Evolutionary conservation across 2,329 filamentous ascomycete species (phyloP).

Genomic region (Neofusicoccum kwambonambiense): DNA sequence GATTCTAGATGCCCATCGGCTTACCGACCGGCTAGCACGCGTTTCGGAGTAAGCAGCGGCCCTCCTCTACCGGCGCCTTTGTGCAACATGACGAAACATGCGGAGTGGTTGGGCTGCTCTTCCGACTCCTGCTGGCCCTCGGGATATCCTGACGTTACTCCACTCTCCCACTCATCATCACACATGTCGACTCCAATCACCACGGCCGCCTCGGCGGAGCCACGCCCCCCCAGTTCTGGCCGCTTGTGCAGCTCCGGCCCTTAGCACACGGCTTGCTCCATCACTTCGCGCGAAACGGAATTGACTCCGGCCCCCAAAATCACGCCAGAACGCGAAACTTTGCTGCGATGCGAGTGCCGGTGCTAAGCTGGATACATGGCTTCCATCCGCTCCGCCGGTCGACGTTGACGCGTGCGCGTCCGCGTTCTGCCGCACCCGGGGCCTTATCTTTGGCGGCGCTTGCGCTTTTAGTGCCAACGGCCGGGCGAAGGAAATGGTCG

Average conservation of each 20-base stretch:
- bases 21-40: not conserved
- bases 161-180: not conserved
- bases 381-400: not conserved
- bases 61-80: not conserved
- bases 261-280: not conserved
- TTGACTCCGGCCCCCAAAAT: not conserved
- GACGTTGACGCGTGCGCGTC: not conserved
- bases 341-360: not conserved
- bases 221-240: not conserved
- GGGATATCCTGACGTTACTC: not conserved
- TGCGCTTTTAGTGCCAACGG: not conserved
- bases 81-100: slow-evolving; percentile 6
- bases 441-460: not conserved
- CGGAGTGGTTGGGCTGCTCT: not conserved
- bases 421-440: not conserved
- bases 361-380: not conserved
- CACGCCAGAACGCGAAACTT: not conserved
- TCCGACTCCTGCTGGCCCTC: not conserved
- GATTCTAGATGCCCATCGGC: not conserved
- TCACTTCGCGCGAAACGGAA: not conserved
- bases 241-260: not conserved
- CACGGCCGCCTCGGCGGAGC: not conserved
- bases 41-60: not conserved
- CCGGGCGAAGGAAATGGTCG: not conserved
- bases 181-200: no score